phyloP scores from a whole-genome alignment of 345 rosid genomes.

The Rhizophora mangle region DNA sequence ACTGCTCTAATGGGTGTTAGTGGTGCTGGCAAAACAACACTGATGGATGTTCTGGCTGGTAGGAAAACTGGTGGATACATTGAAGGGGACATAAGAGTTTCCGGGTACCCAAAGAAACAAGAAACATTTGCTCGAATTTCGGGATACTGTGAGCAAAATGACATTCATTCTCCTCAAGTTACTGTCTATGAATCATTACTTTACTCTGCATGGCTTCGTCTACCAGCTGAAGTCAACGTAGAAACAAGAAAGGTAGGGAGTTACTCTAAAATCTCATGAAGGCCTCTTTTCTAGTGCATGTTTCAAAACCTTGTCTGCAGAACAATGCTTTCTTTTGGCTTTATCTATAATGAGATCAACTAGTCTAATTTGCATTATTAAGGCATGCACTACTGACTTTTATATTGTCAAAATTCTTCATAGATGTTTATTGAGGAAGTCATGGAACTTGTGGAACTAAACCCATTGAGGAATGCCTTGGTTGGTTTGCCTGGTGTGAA shows the following conservation, averaged over 20 bases:
- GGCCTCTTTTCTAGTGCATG: not conserved
- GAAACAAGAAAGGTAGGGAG: conserved; percentile 48
- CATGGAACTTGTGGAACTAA: conserved; percentile 86
- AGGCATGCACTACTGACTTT: too few relatives aligned
- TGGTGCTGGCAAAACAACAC: conserved; percentile 87
- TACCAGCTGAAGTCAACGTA: conserved; percentile 43
- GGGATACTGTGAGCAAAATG: conserved; percentile 79
- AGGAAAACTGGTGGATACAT: conserved; percentile 79
- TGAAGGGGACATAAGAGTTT: conserved; percentile 59
- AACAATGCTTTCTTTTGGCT: too few relatives aligned
- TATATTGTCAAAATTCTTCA: not conserved
- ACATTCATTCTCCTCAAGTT: conserved; percentile 78
- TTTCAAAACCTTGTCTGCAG: not conserved
- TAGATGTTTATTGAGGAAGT: conserved; percentile 60
- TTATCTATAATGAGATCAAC: too few relatives aligned
- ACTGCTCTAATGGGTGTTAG: conserved; percentile 81
- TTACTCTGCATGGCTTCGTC: conserved; percentile 76
- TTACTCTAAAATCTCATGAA: not conserved
- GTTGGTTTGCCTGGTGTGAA: conserved; percentile 85
- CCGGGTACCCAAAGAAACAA: conserved; percentile 76
- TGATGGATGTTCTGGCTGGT: conserved; percentile 91
- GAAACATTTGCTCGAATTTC: conserved; percentile 80
- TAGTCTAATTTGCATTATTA: too few relatives aligned
- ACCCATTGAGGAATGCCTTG: conserved; percentile 51
- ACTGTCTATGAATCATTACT: conserved; percentile 71